These are phyloP conservation scores for Perilla frutescens DNA, from an alignment of 257 asterid genomes.

Conservation along the genomic window DNA sequence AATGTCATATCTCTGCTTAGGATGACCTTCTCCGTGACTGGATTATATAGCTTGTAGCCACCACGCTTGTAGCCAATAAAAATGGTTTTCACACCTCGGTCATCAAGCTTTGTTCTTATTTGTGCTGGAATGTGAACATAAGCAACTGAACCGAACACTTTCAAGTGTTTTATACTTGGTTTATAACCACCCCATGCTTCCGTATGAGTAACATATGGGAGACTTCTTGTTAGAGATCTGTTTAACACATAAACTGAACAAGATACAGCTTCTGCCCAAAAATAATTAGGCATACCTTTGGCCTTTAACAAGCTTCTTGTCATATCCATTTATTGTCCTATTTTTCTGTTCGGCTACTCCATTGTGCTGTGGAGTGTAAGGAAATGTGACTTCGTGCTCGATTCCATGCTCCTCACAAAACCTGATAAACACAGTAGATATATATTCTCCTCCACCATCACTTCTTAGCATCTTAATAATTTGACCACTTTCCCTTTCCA, in stretches of 20 bases:
- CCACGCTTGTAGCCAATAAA: background rate
- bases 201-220: background rate
- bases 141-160: conserved; percentile 18
- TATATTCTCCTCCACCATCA: no score
- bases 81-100: background rate
- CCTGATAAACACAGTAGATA: background rate
- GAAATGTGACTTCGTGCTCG: background rate
- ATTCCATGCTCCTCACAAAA: conserved; percentile 12
- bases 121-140: conserved; percentile 3
- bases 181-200: conserved; percentile 36
- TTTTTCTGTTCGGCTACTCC: background rate
- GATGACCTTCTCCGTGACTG: conserved; percentile 21
- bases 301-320: background rate
- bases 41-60: conserved; percentile 33
- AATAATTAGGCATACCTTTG: background rate
- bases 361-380: conserved; percentile 6
- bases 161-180: conserved; percentile 29
- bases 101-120: conserved; percentile 30
- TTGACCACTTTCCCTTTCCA: no score
- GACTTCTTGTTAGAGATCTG: conserved; percentile 31
- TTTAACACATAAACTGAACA: conserved; percentile 23
- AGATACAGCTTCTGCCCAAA: conserved; percentile 1
- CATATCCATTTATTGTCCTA: background rate
- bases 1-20: conserved; percentile 11
- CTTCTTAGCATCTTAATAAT: no score